Base-by-base conservation (phyloP, 139 green algal genomes). In the Asterochloris sp. region DNA sequence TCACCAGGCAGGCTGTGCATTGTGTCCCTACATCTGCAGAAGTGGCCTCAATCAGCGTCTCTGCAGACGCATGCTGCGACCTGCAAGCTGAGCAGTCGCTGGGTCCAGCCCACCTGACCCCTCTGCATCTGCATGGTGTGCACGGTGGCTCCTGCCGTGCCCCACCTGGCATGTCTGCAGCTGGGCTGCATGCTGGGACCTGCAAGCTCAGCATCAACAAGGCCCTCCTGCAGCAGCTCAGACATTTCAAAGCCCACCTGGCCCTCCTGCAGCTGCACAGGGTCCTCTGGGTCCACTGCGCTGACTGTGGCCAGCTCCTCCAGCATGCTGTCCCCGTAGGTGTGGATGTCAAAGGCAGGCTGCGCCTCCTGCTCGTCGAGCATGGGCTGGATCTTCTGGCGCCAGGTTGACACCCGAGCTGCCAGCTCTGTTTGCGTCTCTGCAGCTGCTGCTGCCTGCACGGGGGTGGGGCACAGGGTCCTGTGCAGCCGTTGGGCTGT, bases 381-480 rank as follows among this genome's bases (percentile, higher is more conserved):
- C 16, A 83, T 74, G 23, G 88, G 86, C 73, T 71, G 69, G 16
- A 91, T 83, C 16, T 84, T 83, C 60, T 62, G 60, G 17, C 86
- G 78, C 88, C 88, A 91, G 24, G 6, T 71, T 0, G 76, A 66
- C 63, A 91, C 88, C 24, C 88, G 62, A 14, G 80, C 24, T 19
- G 86, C 84, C 47, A 91, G 84, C 74, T 83, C 86, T 13, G 84
- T 90, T 79, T 89, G 86, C 29, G 85, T 74, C 63, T 88, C 84
- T 21, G 84, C 84, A 8, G 81, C 84, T 23, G 88, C 86, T 12
- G 86, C 88, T 1, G 83, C 86, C 27, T 64, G 60, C 17, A 24
- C 16, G 6, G 38, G 38, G 38, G 38, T 54, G 38, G 38, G 38
- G 38, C 4, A 6, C 38, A 54, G 38, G 38, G 38, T 54, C 38